These are phyloP conservation scores for Flaveria ramosissima DNA, from an alignment of 129 eudicot species.

Conservation along the genomic window DNA sequence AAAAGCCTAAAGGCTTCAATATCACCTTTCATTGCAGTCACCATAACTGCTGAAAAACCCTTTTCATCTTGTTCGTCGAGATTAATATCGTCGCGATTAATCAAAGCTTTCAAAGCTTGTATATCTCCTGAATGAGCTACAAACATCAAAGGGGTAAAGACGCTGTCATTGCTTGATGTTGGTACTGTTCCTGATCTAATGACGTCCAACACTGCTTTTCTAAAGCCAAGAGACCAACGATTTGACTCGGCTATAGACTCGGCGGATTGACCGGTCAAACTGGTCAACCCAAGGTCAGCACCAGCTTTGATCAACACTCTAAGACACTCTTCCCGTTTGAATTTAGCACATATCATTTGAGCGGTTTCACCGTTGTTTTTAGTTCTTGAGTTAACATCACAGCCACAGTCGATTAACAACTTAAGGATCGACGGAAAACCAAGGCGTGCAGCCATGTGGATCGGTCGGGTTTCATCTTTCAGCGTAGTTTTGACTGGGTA, in stretches of 20 bases:
- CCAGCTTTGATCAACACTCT: constrained; percentile 59
- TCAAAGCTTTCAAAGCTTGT: constrained; percentile 52
- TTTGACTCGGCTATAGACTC: constrained; percentile 49
- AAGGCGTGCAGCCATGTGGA: constrained; percentile 86
- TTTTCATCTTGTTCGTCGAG: constrained; percentile 63
- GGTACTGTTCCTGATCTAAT: constrained; percentile 54
- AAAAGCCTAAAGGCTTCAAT: constrained; percentile 76
- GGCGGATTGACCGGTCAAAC: constrained; percentile 49
- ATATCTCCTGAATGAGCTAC: constrained; percentile 67
- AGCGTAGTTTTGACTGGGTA: constrained; percentile 51
- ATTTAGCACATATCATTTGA: constrained; percentile 66
- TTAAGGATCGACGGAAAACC: constrained; percentile 54
- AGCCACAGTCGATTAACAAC: constrained; percentile 56
- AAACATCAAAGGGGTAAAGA: constrained; percentile 65
- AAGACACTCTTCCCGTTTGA: constrained; percentile 66
- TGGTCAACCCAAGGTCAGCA: constrained; percentile 76
- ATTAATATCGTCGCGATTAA: constrained; percentile 41
- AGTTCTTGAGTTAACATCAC: constrained; percentile 61
- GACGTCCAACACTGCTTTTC: constrained; percentile 48
- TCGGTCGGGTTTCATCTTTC: constrained; percentile 49
- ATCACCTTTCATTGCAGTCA: constrained; percentile 71
- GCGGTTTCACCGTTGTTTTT: constrained; percentile 62
- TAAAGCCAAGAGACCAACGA: constrained; percentile 58
- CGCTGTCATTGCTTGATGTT: constrained; percentile 44
- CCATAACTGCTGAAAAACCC: constrained; percentile 83